phyloP scores from a whole-genome alignment of 805 yeast species.

The Cyberlindnera lachancei region DNA sequence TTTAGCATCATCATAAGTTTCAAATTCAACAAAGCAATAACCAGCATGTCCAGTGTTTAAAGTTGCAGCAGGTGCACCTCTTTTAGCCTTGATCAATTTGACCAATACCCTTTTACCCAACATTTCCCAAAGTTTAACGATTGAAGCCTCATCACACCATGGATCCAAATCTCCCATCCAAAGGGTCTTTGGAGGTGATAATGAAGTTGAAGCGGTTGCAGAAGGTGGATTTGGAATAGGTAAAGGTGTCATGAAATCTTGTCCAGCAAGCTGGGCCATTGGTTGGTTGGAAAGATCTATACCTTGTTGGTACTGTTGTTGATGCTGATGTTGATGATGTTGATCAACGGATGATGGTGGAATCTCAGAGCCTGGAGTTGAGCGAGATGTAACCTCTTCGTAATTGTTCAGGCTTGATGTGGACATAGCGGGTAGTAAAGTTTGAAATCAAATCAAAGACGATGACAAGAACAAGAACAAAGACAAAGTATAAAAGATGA shows the following conservation, averaged over 20 bases:
- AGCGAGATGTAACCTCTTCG: neutral
- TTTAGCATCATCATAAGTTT: slow-evolving; percentile 59
- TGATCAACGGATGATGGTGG: neutral
- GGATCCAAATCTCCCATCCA: slow-evolving; percentile 92
- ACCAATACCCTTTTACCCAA: slow-evolving; percentile 52
- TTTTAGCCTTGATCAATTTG: slow-evolving; percentile 53
- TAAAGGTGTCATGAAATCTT: slow-evolving; percentile 18
- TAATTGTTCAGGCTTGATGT: too few relatives aligned
- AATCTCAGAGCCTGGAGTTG: neutral
- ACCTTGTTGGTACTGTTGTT: neutral
- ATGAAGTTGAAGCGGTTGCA: slow-evolving; percentile 33
- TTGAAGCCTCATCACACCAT: slow-evolving; percentile 60
- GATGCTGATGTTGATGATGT: slow-evolving; percentile 1
- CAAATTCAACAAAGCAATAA: slow-evolving; percentile 75
- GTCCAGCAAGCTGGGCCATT: slow-evolving; percentile 20
- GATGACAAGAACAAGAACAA: too few relatives aligned
- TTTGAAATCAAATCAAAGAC: too few relatives aligned
- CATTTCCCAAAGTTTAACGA: slow-evolving; percentile 52
- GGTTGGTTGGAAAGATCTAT: slow-evolving; percentile 7
- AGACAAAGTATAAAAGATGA: too few relatives aligned
- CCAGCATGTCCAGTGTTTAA: slow-evolving; percentile 43
- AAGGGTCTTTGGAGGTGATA: slow-evolving; percentile 56
- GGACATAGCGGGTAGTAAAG: too few relatives aligned
- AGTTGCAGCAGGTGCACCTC: slow-evolving; percentile 28
- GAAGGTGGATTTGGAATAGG: slow-evolving; percentile 50